Conservation (phyloP, 1,139 yeast genomes). For the Scheffersomyces titani region DNA sequence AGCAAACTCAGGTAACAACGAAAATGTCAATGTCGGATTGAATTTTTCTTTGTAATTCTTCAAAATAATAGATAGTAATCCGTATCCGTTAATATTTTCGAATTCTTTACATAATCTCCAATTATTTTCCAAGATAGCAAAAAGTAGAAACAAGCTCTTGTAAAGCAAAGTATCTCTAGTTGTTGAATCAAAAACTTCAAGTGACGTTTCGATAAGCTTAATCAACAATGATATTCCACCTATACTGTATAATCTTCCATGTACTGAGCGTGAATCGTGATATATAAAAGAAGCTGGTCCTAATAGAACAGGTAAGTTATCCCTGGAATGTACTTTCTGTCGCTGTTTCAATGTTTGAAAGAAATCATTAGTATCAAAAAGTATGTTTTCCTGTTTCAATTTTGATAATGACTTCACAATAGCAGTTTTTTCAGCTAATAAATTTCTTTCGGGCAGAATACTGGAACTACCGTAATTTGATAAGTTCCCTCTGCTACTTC, state of each 20-base stretch:
- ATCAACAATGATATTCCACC: constrained; percentile 41
- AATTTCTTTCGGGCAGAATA: background rate
- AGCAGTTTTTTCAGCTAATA: constrained; percentile 16
- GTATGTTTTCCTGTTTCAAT: constrained; percentile 26
- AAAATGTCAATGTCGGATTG: constrained; percentile 21
- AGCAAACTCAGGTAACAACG: constrained; percentile 6
- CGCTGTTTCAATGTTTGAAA: constrained; percentile 7
- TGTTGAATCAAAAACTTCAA: constrained; percentile 12
- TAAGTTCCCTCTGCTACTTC: background rate
- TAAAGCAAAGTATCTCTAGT: constrained; percentile 23
- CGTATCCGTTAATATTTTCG: constrained; percentile 45
- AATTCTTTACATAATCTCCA: constrained; percentile 46
- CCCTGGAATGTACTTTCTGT: background rate
- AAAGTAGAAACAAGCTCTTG: constrained; percentile 24
- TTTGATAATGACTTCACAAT: constrained; percentile 22
- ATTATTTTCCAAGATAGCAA: constrained; percentile 29
- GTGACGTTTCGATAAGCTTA: constrained; percentile 29
- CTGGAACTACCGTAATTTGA: background rate
- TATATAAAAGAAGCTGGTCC: constrained; percentile 8
- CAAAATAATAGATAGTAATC: constrained; percentile 33
- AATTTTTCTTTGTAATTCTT: constrained; percentile 27
- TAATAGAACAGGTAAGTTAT: background rate
- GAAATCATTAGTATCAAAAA: constrained; percentile 33
- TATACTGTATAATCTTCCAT: constrained; percentile 32
- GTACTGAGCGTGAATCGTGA: constrained; percentile 31